These are phyloP conservation scores for Scleromitrula shiraiana DNA, from an alignment of 2,329 filamentous ascomycete species.

Conservation along the genomic window DNA sequence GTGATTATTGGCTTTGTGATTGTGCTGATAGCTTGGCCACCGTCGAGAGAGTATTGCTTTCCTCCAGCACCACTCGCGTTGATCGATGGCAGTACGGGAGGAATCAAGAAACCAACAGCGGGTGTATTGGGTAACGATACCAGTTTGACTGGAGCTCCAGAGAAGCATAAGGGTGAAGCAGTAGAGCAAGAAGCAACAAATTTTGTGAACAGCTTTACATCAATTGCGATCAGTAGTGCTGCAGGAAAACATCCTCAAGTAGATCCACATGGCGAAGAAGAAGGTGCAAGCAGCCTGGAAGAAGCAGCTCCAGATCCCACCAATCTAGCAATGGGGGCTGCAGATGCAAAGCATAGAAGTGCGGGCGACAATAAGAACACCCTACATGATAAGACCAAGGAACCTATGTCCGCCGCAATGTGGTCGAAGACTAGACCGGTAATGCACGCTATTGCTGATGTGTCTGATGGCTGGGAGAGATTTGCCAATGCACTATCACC, in stretches of 20 bases:
- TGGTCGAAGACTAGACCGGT: slow-evolving; percentile 68
- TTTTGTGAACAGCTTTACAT: slow-evolving; percentile 65
- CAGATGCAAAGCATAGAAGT: slow-evolving; percentile 43
- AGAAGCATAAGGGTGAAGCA: slow-evolving; percentile 76
- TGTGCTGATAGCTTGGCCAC: slow-evolving; percentile 57
- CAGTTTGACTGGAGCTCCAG: slow-evolving; percentile 71
- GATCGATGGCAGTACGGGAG: slow-evolving; percentile 61
- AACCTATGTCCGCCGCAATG: slow-evolving; percentile 67
- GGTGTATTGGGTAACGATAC: slow-evolving; percentile 70
- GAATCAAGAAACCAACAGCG: slow-evolving; percentile 67
- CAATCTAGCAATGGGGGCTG: slow-evolving; percentile 43
- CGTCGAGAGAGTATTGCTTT: slow-evolving; percentile 56
- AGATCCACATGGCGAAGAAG: slow-evolving; percentile 36
- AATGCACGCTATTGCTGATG: slow-evolving; percentile 57
- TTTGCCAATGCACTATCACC: slow-evolving; percentile 58
- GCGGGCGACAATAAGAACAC: slow-evolving; percentile 41
- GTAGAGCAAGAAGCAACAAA: slow-evolving; percentile 78
- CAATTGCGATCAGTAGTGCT: slow-evolving; percentile 65
- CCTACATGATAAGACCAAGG: slow-evolving; percentile 67
- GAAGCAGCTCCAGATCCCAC: slow-evolving; percentile 53
- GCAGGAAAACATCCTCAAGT: slow-evolving; percentile 68
- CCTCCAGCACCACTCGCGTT: slow-evolving; percentile 70
- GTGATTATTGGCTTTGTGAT: slow-evolving; percentile 51
- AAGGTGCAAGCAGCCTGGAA: slow-evolving; percentile 32
- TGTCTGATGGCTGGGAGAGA: slow-evolving; percentile 55